phyloP scores from a whole-genome alignment of 352 stramenopile species.

The Phytophthora sansomeana region DNA sequence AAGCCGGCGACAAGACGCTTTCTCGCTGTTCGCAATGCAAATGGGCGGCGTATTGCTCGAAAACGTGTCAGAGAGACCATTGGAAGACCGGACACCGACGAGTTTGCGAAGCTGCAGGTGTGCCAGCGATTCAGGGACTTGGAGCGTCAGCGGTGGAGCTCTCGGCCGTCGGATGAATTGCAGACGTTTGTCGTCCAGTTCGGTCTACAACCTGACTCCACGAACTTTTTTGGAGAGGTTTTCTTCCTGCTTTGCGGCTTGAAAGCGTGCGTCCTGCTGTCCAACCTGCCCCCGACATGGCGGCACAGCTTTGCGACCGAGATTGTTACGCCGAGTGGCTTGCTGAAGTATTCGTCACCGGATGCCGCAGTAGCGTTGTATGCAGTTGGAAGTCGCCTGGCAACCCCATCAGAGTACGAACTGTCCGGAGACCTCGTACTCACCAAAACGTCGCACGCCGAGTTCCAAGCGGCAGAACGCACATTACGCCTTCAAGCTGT shows the following conservation, averaged over 20 bases:
- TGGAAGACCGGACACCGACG: slow-evolving; percentile 53
- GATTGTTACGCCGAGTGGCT: slow-evolving; percentile 46
- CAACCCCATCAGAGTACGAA: slow-evolving; percentile 59
- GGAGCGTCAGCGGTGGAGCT: slow-evolving; percentile 46
- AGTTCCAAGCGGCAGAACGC: slow-evolving; percentile 28
- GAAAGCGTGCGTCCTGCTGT: slow-evolving; percentile 74
- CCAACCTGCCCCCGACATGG: slow-evolving; percentile 64
- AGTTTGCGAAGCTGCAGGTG: slow-evolving; percentile 40
- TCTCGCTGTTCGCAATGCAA: slow-evolving; percentile 64
- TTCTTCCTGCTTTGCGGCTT: slow-evolving; percentile 67
- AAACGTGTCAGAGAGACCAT: slow-evolving; percentile 57
- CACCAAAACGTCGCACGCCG: slow-evolving; percentile 40
- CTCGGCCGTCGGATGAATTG: slow-evolving; percentile 35
- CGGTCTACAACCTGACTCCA: slow-evolving; percentile 54
- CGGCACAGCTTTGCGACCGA: slow-evolving; percentile 49
- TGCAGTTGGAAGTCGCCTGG: slow-evolving; percentile 36
- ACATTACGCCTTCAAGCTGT: slow-evolving; percentile 27
- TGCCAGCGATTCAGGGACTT: slow-evolving; percentile 37
- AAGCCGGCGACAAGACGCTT: slow-evolving; percentile 12
- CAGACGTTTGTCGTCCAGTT: slow-evolving; percentile 27
- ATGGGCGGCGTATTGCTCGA: slow-evolving; percentile 70
- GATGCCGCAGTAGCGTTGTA: slow-evolving; percentile 22
- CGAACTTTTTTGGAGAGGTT: slow-evolving; percentile 81
- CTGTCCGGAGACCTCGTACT: slow-evolving; percentile 59
- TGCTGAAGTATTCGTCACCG: slow-evolving; percentile 39